Evolutionary conservation across 192 early-diverging fungal genomes (phyloP), one percentile per base, ranked within the genome.

Genomic region (Backusella westeae): DNA sequence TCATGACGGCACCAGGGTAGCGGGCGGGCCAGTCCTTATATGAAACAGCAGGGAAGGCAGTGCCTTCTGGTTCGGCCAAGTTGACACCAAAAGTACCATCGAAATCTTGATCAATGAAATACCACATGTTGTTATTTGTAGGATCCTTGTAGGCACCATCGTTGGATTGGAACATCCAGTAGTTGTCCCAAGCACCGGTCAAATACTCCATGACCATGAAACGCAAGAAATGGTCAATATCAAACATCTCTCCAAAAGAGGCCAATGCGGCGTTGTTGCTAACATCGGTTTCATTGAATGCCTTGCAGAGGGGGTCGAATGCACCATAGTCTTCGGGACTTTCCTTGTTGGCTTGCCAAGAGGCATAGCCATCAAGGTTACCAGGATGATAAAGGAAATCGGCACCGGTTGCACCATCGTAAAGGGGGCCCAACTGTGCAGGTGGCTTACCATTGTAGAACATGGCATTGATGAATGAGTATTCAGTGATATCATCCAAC

Each of bases 41-140:
- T 9, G 83, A 84, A 53, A 78, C 78, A 2, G 36, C 46, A 1
- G 66, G 39, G 41, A 80, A 84, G 14, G 59, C 71, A 8, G 66
- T 29, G 34, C 15, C 29, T 19, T 73, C 77, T 15, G 73, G 74
- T 7, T 29, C 41, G 17, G 70, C 70, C 42, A 87, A 26, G 72
- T 84, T 87, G 65, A 87, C 74, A 76, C 85, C 85, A 76, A 87
- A 87, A 42, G 85, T 87, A 69, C 77, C 85, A 67, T 87, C 85
- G 65, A 80, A 87, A 65, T 87, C 85, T 70, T 87, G 85, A 23
- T 75, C 83, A 21, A 87, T 69, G 75, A 80, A 87, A 73, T 80
- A 84, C 85, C 83, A 84, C 44, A 77, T 80, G 35, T 81, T 70
- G 34, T 74, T 75, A 53, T 79, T 77, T 21, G 56, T 67, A 21